These are phyloP conservation scores for Malus sylvestris DNA, from an alignment of 306 rosid species.

Conservation along the genomic window DNA sequence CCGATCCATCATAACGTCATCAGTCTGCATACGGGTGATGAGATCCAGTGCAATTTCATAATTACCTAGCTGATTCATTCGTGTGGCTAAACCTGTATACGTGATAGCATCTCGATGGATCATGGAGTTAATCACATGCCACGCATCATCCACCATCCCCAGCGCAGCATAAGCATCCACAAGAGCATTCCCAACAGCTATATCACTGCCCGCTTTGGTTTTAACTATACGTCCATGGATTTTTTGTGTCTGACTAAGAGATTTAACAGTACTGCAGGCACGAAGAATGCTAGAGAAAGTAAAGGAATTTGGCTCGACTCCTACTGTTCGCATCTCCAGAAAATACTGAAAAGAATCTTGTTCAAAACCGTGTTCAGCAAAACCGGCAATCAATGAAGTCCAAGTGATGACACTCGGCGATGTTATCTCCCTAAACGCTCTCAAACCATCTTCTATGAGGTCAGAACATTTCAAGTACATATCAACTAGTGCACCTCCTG, in stretches of 20 bases:
- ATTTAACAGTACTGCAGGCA: conserved; percentile 35
- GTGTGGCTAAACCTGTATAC: conserved; percentile 53
- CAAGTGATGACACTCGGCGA: conserved; percentile 52
- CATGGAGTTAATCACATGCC: conserved; percentile 44
- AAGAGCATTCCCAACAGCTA: conserved; percentile 59
- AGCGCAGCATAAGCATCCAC: conserved; percentile 60
- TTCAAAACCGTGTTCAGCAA: conserved; percentile 48
- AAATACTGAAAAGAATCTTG: conserved; percentile 34
- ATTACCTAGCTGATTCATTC: conserved; percentile 48
- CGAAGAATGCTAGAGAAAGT: conserved; percentile 45
- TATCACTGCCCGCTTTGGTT: conserved; percentile 32
- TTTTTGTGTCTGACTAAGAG: conserved; percentile 33
- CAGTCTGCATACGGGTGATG: conserved; percentile 37
- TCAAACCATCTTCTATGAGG: conserved; percentile 27
- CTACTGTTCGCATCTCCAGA: conserved; percentile 48
- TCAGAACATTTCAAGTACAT: conserved; percentile 63
- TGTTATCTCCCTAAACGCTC: conserved; percentile 41
- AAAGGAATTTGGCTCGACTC: conserved; percentile 50
- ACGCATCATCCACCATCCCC: conserved; percentile 41
- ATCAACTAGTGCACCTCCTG: conserved; percentile 54
- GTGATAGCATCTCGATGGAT: conserved; percentile 44
- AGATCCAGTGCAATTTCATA: conserved; percentile 42
- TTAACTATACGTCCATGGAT: conserved; percentile 50
- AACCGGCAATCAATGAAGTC: conserved; percentile 66
- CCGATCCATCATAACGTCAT: conserved; percentile 47